These are phyloP conservation scores for Microdochium bolleyi DNA, from an alignment of 2,329 filamentous ascomycete species.

Conservation along the genomic window DNA sequence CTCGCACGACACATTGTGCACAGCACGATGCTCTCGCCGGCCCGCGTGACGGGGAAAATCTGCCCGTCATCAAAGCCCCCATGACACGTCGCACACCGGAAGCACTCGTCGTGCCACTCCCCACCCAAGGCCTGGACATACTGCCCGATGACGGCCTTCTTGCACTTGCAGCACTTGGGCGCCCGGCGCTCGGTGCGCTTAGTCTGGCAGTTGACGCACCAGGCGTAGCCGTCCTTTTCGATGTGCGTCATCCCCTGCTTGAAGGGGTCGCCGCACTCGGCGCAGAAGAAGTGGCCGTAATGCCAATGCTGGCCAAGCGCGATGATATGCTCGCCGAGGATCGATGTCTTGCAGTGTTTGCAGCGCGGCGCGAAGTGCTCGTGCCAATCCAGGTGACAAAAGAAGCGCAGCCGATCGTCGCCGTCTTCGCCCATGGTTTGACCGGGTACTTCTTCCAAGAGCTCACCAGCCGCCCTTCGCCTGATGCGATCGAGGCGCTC, in stretches of 20 bases:
- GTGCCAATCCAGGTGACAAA: constrained; percentile 98
- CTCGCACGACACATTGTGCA: constrained; percentile 53
- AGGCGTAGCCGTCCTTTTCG: constrained; percentile 95
- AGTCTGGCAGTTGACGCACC: constrained; percentile 91
- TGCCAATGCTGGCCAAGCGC: constrained; percentile 96
- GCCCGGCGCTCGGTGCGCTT: constrained; percentile 82
- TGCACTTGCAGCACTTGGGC: constrained; percentile 82
- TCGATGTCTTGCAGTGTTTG: constrained; percentile 93
- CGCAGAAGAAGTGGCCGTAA: constrained; percentile 96
- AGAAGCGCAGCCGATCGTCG: constrained; percentile 73
- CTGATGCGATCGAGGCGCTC: constrained; percentile 69
- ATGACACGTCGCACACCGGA: constrained; percentile 63
- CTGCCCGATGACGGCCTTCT: constrained; percentile 76
- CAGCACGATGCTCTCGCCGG: constrained; percentile 42
- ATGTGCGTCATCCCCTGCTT: constrained; percentile 63
- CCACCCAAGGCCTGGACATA: constrained; percentile 82
- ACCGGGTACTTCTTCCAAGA: constrained; percentile 53
- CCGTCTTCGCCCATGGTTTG: constrained; percentile 63
- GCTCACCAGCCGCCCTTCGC: constrained; percentile 48
- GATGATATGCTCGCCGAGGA: constrained; percentile 88
- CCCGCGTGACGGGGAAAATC: constrained; percentile 52
- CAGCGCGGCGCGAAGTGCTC: constrained; percentile 88
- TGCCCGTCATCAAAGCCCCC: constrained; percentile 57
- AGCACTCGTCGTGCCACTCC: constrained; percentile 93
- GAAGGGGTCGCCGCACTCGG: constrained; percentile 96